Base-by-base conservation (phyloP, 2,329 filamentous ascomycete genomes). In the Aspergillus latus region DNA sequence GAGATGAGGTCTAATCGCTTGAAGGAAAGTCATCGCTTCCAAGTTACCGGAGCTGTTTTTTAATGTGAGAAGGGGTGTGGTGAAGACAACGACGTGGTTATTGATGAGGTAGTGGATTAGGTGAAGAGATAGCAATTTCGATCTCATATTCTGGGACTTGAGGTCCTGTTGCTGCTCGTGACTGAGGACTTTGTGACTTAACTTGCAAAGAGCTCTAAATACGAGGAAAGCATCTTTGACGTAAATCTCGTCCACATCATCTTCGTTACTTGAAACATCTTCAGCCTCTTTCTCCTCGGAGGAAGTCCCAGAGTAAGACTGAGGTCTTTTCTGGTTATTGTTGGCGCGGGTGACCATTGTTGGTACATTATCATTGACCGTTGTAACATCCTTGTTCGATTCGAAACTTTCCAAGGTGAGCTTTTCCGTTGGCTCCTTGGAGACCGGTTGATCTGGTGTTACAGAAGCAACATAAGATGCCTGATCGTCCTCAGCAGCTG, bases 221-320 rank as follows among this genome's bases (percentile, higher is more conserved):
- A 99, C 92, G 21, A 99, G 84, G 73, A 97, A 99, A 8, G 94
- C 92, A 76, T 99, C 94, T 65, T 94, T 90, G 66, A 97, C 92
- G 71, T 96, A 97, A 16, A 97, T 90, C 71, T 99, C 94, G 68
- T 99, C 94, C 70, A 96, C 92, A 57, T 87, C 84, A 52, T 85
- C 83, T 57, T 86, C 84, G 4, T 72, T 65, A 21, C 70, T 66
- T 5, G 55, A 15, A 7, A 67, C 65, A 52, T 78, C 72, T 21
- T 64, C 59, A 48, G 77, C 74, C 43, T 77, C 72, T 30, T 57
- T 57, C 36, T 67, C 69, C 30, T 77, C 74, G 49, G 67, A 68
- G 21, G 21, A 21, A 2, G 65, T 65, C 29, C 68, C 70, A 10
- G 71, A 68, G 16, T 69, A 61, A 10, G 75, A 73, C 3, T 79